Percentiles rank a stretch among this genome's conserved stretches.
Conservation (phyloP, 2,329 filamentous ascomycete species). For the Chaetomiaceae sp. region DNA sequence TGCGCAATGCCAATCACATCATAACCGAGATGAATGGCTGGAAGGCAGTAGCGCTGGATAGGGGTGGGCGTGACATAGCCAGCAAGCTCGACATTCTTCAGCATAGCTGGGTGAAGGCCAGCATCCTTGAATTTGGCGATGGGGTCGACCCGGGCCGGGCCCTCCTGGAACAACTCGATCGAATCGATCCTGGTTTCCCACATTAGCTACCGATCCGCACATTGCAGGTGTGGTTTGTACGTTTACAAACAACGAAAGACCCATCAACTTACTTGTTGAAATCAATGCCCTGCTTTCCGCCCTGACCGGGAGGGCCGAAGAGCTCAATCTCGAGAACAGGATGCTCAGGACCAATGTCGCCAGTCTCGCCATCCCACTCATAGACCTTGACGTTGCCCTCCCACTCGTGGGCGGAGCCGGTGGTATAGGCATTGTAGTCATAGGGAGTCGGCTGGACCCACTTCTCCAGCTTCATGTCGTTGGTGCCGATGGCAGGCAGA, state of each 20-base stretch:
- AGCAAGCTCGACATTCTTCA: slow-evolving; percentile 69
- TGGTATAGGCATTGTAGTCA: slow-evolving; percentile 30
- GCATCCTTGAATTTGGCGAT: slow-evolving; percentile 63
- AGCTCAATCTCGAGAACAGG: slow-evolving; percentile 68
- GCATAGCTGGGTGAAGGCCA: slow-evolving; percentile 78
- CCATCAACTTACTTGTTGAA: slow-evolving; percentile 53
- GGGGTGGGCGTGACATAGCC: slow-evolving; percentile 72
- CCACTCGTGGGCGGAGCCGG: slow-evolving; percentile 33
- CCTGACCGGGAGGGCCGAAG: slow-evolving; percentile 57
- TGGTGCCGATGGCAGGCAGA: slow-evolving; percentile 22
- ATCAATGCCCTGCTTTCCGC: slow-evolving; percentile 51
- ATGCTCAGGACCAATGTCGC: slow-evolving; percentile 73
- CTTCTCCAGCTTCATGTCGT: slow-evolving; percentile 23
- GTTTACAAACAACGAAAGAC: slow-evolving; percentile 4
- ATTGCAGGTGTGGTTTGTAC: too few relatives aligned
- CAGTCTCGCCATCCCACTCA: slow-evolving; percentile 78
- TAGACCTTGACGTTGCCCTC: slow-evolving; percentile 62
- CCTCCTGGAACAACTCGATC: slow-evolving; percentile 55
- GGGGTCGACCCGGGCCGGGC: slow-evolving; percentile 46
- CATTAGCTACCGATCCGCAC: too few relatives aligned
- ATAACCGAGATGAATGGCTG: slow-evolving; percentile 67
- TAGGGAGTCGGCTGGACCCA: slow-evolving; percentile 46
- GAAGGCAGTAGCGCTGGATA: slow-evolving; percentile 81
- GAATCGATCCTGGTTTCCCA: slow-evolving; percentile 44
- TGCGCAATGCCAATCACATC: slow-evolving; percentile 89